These are phyloP conservation scores for Oleoguttula mirabilis DNA, from an alignment of 495 filamentous ascomycete species.

Conservation along the genomic window DNA sequence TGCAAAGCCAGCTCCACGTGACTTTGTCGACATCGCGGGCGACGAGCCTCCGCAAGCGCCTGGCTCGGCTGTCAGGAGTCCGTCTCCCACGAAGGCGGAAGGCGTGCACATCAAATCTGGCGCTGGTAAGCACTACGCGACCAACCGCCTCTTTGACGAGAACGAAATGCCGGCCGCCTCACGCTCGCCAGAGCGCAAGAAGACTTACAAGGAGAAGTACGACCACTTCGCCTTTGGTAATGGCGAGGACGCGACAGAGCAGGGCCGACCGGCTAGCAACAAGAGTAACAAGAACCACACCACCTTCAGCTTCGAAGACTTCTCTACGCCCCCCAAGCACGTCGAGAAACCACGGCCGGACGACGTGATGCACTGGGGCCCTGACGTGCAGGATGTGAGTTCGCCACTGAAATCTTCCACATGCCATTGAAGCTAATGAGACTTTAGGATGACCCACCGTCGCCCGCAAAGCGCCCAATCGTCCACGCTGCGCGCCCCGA, in stretches of 20 bases:
- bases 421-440: neutral
- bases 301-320: conserved; percentile 78
- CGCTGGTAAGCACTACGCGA: conserved; percentile 56
- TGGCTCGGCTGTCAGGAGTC: conserved; percentile 17
- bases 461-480: conserved; percentile 36
- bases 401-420: conserved; percentile 7
- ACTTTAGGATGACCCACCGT: conserved; percentile 21
- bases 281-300: conserved; percentile 43
- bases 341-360: conserved; percentile 37
- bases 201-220: conserved; percentile 61
- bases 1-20: conserved; percentile 49
- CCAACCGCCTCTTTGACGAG: conserved; percentile 57
- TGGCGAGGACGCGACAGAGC: conserved; percentile 38
- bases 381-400: conserved; percentile 49
- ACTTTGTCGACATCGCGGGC: conserved; percentile 48
- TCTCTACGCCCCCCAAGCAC: conserved; percentile 64
- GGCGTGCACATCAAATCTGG: conserved; percentile 50
- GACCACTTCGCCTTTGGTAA: conserved; percentile 78
- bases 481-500: conserved; percentile 61
- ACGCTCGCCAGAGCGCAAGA: conserved; percentile 38
- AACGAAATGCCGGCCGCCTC: conserved; percentile 36
- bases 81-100: conserved; percentile 41
- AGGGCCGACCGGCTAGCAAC: conserved; percentile 29
- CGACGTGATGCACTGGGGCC: conserved; percentile 59
- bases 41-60: conserved; percentile 25